These are phyloP conservation scores for Hanseniaspora nectarophila DNA, from an alignment of 805 yeast species.

Conservation along the genomic window DNA sequence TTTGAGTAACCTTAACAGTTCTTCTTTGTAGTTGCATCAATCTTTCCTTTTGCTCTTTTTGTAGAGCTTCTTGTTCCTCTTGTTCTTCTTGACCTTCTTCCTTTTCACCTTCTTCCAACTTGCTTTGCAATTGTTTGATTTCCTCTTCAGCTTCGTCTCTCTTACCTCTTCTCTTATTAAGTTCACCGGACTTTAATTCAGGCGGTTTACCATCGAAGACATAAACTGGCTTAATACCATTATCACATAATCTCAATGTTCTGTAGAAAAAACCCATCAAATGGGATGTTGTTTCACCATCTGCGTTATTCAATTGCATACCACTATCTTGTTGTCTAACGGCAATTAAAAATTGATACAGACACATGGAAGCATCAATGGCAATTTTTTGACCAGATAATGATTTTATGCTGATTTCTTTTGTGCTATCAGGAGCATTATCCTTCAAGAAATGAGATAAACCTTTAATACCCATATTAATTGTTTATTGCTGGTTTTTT, in stretches of 20 bases:
- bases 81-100: slow-evolving; percentile 29
- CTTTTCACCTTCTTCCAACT: slow-evolving; percentile 46
- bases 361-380: slow-evolving; percentile 88
- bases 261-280: slow-evolving; percentile 93
- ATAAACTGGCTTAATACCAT: slow-evolving; percentile 91
- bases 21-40: slow-evolving; percentile 68
- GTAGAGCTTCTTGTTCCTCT: slow-evolving; percentile 4
- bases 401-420: slow-evolving; percentile 67
- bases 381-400: slow-evolving; percentile 95
- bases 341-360: slow-evolving; percentile 89
- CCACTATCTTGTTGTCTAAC: slow-evolving; percentile 89
- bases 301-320: slow-evolving; percentile 73
- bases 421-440: slow-evolving; percentile 74
- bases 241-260: slow-evolving; percentile 76
- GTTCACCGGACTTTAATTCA: slow-evolving; percentile 79
- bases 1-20: slow-evolving; percentile 74
- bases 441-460: slow-evolving; percentile 77
- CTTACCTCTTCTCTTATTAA: slow-evolving; percentile 69
- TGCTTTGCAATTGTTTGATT: slow-evolving; percentile 41
- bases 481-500: too few species aligned
- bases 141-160: slow-evolving; percentile 76
- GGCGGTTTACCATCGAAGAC: slow-evolving; percentile 99
- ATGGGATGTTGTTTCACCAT: slow-evolving; percentile 89
- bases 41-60: slow-evolving; percentile 29
- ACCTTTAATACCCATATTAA: slow-evolving; percentile 52